Evolutionary conservation across 1,284 basidiomycete genomes (phyloP).

Genomic region (Phylloporus sp.): DNA sequence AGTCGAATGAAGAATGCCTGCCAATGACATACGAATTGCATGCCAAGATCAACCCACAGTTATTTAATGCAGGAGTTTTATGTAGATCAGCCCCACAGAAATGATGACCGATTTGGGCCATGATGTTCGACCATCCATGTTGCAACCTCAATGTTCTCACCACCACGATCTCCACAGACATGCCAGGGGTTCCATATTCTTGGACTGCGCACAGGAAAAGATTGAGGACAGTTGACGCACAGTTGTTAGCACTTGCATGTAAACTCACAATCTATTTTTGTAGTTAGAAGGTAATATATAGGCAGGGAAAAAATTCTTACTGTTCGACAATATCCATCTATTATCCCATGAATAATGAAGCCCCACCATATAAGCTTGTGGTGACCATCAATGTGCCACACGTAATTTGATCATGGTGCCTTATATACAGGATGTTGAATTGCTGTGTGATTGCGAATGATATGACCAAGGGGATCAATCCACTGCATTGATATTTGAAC

Average conservation of each 20-base stretch:
- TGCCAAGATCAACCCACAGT: constrained; percentile 23
- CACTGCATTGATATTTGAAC: not conserved
- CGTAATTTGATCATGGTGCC: not conserved
- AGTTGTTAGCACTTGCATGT: constrained; percentile 2
- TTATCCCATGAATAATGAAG: constrained; percentile 49
- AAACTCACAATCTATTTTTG: not conserved
- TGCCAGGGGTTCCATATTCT: constrained; percentile 3
- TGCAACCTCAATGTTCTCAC: constrained; percentile 32
- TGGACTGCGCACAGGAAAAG: not conserved
- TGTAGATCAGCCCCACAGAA: constrained; percentile 30
- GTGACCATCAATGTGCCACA: constrained; percentile 48
- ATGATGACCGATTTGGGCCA: constrained; percentile 29
- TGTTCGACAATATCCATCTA: constrained; percentile 2
- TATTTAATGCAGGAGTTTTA: not conserved
- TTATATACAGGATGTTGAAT: not conserved
- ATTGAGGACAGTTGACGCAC: constrained; percentile 4
- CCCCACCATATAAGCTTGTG: constrained; percentile 55
- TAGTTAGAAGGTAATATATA: too few species aligned
- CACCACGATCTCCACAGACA: constrained; percentile 20
- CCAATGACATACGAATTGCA: constrained; percentile 16
- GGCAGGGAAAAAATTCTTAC: not conserved
- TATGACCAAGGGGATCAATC: not conserved
- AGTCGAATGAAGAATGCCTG: not conserved
- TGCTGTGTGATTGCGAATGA: not conserved
- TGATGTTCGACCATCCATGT: constrained; percentile 22